These are phyloP conservation scores for Lentinula detonsa DNA, from an alignment of 768 basidiomycete genomes.

Conservation along the genomic window DNA sequence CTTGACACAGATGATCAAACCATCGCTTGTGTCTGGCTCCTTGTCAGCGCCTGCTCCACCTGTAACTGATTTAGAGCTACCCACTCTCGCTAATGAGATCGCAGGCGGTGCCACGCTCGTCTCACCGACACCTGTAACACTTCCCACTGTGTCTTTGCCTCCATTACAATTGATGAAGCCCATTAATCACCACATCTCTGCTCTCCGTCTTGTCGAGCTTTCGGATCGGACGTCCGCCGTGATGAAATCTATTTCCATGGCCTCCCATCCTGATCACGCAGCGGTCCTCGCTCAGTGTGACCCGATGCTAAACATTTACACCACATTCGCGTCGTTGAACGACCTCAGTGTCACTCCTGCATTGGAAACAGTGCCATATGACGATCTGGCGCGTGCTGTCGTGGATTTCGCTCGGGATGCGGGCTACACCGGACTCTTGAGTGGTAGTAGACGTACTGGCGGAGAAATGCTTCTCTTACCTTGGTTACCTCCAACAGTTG, in stretches of 20 bases:
- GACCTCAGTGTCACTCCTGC: conserved; percentile 58
- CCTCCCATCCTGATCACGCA: conserved; percentile 36
- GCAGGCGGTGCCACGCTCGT: neutral
- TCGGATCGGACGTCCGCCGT: conserved; percentile 85
- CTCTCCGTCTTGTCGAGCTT: conserved; percentile 80
- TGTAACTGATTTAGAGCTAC: neutral
- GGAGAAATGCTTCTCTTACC: conserved; percentile 80
- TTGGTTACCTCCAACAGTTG: conserved; percentile 51
- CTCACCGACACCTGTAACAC: neutral
- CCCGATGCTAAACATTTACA: conserved; percentile 66
- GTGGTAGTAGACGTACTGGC: conserved; percentile 18
- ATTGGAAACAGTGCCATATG: conserved; percentile 70
- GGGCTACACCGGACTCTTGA: neutral
- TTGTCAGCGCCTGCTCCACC: neutral
- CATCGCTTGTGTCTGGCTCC: conserved; percentile 14
- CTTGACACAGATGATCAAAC: conserved; percentile 74
- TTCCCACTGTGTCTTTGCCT: neutral
- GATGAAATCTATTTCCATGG: conserved; percentile 74
- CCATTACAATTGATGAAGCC: neutral
- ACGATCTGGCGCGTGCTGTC: conserved; percentile 67
- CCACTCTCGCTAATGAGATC: conserved; percentile 5
- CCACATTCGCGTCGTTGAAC: conserved; percentile 71
- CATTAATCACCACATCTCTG: conserved; percentile 9
- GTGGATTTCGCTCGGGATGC: conserved; percentile 49
- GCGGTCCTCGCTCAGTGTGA: conserved; percentile 33